Conservation (phyloP, 1,139 yeast species). For the Kodamaea derodonti region DNA sequence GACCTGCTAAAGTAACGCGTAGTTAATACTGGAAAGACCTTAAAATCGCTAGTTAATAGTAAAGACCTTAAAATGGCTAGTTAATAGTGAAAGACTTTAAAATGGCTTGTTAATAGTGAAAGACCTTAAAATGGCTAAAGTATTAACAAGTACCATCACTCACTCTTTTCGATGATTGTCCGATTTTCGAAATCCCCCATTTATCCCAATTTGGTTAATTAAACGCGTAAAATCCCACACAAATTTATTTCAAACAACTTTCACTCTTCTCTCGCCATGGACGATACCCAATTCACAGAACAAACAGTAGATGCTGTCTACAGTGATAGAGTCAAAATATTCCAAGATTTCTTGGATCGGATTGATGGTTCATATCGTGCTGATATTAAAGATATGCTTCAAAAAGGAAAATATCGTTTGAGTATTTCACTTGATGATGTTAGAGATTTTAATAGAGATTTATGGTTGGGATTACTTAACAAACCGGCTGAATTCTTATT, state of each 20-base stretch:
- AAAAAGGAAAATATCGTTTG: conserved; percentile 62
- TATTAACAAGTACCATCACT: too few relatives aligned
- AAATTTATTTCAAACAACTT: conserved; percentile 4
- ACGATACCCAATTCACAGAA: conserved; percentile 21
- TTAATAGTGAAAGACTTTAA: too few relatives aligned
- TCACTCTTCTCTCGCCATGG: conserved; percentile 13
- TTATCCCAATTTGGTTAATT: conserved; percentile 2
- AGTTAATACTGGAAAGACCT: too few relatives aligned
- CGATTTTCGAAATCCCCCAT: too few relatives aligned
- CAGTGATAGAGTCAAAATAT: conserved; percentile 81
- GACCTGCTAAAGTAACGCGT: too few relatives aligned
- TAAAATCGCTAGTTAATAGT: too few relatives aligned
- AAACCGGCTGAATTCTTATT: conserved; percentile 85
- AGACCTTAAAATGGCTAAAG: too few relatives aligned
- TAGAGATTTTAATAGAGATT: conserved; percentile 74
- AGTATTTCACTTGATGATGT: conserved; percentile 80
- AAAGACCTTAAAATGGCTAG: too few relatives aligned
- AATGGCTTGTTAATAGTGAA: too few relatives aligned
- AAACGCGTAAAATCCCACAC: conserved; percentile 7
- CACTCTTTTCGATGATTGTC: too few relatives aligned
- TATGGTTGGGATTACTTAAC: conserved; percentile 75
- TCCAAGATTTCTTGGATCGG: conserved; percentile 80
- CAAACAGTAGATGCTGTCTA: conserved; percentile 48
- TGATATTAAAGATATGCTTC: conserved; percentile 67
- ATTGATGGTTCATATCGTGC: conserved; percentile 57